These are phyloP conservation scores for Trichoderma koningii DNA, from an alignment of 2,329 filamentous ascomycete genomes.

Conservation along the genomic window DNA sequence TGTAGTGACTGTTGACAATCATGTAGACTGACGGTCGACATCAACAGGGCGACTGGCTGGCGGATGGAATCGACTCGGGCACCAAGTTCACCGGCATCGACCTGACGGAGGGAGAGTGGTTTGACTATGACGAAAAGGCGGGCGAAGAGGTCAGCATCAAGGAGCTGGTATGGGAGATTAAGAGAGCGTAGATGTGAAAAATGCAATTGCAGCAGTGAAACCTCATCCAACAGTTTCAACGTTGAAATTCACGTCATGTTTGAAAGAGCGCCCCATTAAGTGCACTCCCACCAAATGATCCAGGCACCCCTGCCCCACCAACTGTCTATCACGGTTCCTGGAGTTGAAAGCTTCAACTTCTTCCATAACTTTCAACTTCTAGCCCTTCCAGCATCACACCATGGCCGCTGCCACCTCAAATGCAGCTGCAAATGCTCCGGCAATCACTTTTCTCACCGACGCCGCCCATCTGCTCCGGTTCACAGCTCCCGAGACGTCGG, in stretches of 20 bases:
- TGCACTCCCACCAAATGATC: conserved; percentile 8
- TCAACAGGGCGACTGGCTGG: conserved; percentile 81
- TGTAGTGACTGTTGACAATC: not conserved
- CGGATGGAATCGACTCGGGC: conserved; percentile 74
- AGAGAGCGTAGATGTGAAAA: conserved; percentile 57
- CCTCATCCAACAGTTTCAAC: not conserved
- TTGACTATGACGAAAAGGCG: conserved; percentile 94
- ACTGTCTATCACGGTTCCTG: conserved; percentile 14
- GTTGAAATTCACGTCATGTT: not conserved
- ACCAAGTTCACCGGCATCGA: conserved; percentile 84
- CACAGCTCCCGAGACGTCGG: conserved; percentile 58
- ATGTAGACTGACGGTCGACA: not conserved
- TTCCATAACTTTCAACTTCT: not conserved
- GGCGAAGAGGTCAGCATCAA: conserved; percentile 91
- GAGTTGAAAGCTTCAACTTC: conserved; percentile 20
- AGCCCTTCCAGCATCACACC: not conserved
- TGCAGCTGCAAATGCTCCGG: conserved; percentile 29
- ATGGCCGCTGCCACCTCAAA: conserved; percentile 25
- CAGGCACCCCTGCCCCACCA: conserved; percentile 13
- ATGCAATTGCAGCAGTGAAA: not conserved
- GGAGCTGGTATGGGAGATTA: conserved; percentile 83
- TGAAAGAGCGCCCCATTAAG: not conserved
- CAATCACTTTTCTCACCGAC: conserved; percentile 55
- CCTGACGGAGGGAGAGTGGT: conserved; percentile 90
- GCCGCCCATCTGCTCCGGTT: conserved; percentile 59